These are phyloP conservation scores for Lactarius psammicola DNA, from an alignment of 768 basidiomycete species.

Conservation along the genomic window DNA sequence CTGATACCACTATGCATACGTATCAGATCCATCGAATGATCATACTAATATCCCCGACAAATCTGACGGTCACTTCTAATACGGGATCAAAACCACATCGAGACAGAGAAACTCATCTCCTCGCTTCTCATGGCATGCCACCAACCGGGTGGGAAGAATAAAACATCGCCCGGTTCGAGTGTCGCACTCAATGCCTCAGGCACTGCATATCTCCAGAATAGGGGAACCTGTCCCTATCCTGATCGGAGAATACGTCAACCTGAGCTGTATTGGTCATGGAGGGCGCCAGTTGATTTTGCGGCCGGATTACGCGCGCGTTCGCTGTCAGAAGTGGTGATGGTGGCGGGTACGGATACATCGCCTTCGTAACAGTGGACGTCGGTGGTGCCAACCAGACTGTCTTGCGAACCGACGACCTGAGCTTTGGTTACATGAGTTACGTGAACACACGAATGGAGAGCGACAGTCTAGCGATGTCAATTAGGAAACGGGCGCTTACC, in stretches of 20 bases:
- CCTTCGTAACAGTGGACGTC: slow-evolving; percentile 50
- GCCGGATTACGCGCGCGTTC: slow-evolving; percentile 39
- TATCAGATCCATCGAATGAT: too few relatives aligned
- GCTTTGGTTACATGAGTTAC: slow-evolving; percentile 43
- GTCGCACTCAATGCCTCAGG: slow-evolving; percentile 59
- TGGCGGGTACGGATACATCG: slow-evolving; percentile 59
- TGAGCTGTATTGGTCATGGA: slow-evolving; percentile 78
- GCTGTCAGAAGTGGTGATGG: slow-evolving; percentile 16
- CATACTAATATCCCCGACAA: background rate
- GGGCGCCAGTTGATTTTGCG: slow-evolving; percentile 41
- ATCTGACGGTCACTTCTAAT: background rate
- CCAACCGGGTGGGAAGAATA: slow-evolving; percentile 91
- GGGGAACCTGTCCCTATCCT: slow-evolving; percentile 40
- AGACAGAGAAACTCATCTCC: slow-evolving; percentile 79
- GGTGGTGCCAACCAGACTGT: slow-evolving; percentile 82
- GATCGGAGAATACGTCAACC: slow-evolving; percentile 69
- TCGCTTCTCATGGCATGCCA: slow-evolving; percentile 92
- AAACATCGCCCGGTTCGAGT: slow-evolving; percentile 77
- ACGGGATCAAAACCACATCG: slow-evolving; percentile 79
- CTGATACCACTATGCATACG: too few relatives aligned
- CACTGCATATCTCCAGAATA: slow-evolving; percentile 57
- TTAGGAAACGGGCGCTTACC: slow-evolving; percentile 45
- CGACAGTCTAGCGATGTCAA: background rate
- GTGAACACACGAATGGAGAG: background rate
- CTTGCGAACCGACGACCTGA: slow-evolving; percentile 86